Evolutionary conservation across 179 eudicot genomes (phyloP).

Genomic region (Nepenthes alata): DNA sequence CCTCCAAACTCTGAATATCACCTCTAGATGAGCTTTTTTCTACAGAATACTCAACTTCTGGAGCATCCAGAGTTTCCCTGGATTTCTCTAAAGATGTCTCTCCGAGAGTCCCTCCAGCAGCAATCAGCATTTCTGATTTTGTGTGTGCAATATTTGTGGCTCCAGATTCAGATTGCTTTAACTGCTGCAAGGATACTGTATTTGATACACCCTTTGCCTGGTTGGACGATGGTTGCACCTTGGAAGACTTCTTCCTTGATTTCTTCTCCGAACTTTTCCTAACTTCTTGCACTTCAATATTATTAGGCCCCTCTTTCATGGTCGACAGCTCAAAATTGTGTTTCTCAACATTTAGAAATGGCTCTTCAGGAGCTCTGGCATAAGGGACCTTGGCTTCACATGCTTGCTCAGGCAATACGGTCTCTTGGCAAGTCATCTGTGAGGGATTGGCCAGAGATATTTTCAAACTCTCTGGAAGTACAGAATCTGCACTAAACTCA

Average conservation of each 20-base stretch:
- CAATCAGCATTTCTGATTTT: conserved; percentile 18
- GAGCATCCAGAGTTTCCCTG: conserved; percentile 12
- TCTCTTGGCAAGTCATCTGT: conserved; percentile 10
- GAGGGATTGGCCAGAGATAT: conserved; percentile 15
- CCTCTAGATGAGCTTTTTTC: conserved; percentile 6
- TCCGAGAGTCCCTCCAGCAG: conserved; percentile 7
- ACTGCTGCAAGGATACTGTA: conserved; percentile 22
- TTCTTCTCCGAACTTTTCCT: conserved; percentile 73
- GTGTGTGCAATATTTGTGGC: conserved; percentile 11
- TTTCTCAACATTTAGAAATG: conserved; percentile 20
- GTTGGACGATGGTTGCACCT: conserved; percentile 54
- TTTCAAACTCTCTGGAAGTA: conserved; percentile 13
- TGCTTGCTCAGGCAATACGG: conserved; percentile 16
- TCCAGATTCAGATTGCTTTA: conserved; percentile 33
- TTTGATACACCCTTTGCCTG: conserved; percentile 42
- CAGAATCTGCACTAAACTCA: conserved; percentile 10
- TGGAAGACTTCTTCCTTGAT: conserved; percentile 70
- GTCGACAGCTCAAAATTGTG: conserved; percentile 16
- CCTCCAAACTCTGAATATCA: conserved; percentile 19
- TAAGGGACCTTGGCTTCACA: conserved; percentile 15
- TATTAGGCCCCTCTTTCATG: conserved; percentile 33
- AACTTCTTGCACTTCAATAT: conserved; percentile 37
- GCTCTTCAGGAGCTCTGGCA: conserved; percentile 15
- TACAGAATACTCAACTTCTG: conserved; percentile 15
- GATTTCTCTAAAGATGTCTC: conserved; percentile 11